A percentile compares a stretch with the other conserved stretches of the same genome.
These are phyloP conservation scores for Kurtzmaniella quercitrusa DNA, from an alignment of 1,139 yeast genomes.

Conservation along the genomic window DNA sequence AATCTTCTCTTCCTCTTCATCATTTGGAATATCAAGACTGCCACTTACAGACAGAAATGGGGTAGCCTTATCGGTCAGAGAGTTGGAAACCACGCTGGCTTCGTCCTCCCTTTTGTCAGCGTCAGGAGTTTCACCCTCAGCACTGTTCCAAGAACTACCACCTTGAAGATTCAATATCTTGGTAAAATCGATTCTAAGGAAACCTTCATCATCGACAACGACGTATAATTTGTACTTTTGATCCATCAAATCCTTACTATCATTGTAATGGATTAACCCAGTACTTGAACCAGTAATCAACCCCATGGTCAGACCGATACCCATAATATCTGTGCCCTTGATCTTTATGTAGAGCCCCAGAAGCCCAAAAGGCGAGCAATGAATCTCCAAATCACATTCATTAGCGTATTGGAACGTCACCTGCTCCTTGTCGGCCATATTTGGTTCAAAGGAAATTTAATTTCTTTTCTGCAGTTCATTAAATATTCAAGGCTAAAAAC, in stretches of 20 bases:
- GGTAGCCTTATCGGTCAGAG: background rate
- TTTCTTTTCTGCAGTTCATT: background rate
- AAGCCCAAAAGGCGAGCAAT: slow-evolving; percentile 59
- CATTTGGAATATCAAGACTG: slow-evolving; percentile 2
- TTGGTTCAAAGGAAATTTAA: background rate
- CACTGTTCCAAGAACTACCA: background rate
- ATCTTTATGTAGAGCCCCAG: slow-evolving; percentile 50
- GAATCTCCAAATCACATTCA: slow-evolving; percentile 52
- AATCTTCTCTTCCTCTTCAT: slow-evolving; percentile 3
- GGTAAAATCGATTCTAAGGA: slow-evolving; percentile 51
- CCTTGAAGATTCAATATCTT: slow-evolving; percentile 32
- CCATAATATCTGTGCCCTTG: slow-evolving; percentile 50
- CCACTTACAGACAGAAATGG: slow-evolving; percentile 3
- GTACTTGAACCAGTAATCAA: slow-evolving; percentile 50
- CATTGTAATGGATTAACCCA: slow-evolving; percentile 51
- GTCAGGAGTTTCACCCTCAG: background rate
- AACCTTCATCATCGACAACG: slow-evolving; percentile 46
- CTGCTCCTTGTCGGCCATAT: slow-evolving; percentile 14
- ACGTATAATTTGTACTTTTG: slow-evolving; percentile 52
- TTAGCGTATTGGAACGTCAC: slow-evolving; percentile 44
- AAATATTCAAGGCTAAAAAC: too few relatives aligned
- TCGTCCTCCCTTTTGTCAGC: background rate
- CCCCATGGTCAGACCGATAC: slow-evolving; percentile 59
- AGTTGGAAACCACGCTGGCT: background rate
- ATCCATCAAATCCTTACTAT: slow-evolving; percentile 43